phyloP scores from a whole-genome alignment of 306 rosid species.

The Ormosia emarginata region DNA sequence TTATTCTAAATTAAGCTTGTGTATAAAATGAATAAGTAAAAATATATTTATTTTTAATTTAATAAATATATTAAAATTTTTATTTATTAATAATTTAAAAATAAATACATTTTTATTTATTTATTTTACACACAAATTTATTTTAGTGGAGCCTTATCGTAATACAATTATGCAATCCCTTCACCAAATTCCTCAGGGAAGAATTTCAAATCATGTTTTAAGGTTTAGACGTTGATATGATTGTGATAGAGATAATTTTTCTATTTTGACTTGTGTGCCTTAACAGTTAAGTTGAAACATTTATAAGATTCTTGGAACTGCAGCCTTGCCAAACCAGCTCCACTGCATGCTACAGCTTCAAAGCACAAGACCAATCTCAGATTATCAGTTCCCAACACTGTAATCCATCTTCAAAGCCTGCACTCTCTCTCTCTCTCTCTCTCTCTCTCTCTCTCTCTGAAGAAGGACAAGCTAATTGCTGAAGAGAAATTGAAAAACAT shows the following conservation, averaged over 20 bases:
- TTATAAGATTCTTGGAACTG: constrained; percentile 34
- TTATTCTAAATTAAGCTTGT: too few relatives aligned
- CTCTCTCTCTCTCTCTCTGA: neutral
- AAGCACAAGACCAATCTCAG: constrained; percentile 12
- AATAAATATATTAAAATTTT: too few relatives aligned
- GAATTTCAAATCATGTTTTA: constrained; percentile 5
- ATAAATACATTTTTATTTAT: too few relatives aligned
- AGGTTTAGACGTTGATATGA: neutral
- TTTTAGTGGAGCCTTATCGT: too few relatives aligned
- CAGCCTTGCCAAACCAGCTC: neutral
- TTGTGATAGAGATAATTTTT: neutral
- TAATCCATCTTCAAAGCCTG: neutral
- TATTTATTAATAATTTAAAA: too few relatives aligned
- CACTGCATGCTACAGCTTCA: constrained; percentile 18
- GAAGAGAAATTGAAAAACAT: constrained; percentile 16
- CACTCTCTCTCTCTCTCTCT: neutral
- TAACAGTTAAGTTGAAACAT: constrained; percentile 11
- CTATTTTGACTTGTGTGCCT: neutral
- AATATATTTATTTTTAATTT: too few relatives aligned
- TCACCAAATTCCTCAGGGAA: neutral
- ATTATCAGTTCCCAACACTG: constrained; percentile 28
- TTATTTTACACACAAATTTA: too few relatives aligned
- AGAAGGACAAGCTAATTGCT: constrained; percentile 14
- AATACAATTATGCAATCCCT: neutral
- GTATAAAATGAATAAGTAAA: too few relatives aligned